Conservation (phyloP, 495 filamentous ascomycete species). For the Penicillium herquei region DNA sequence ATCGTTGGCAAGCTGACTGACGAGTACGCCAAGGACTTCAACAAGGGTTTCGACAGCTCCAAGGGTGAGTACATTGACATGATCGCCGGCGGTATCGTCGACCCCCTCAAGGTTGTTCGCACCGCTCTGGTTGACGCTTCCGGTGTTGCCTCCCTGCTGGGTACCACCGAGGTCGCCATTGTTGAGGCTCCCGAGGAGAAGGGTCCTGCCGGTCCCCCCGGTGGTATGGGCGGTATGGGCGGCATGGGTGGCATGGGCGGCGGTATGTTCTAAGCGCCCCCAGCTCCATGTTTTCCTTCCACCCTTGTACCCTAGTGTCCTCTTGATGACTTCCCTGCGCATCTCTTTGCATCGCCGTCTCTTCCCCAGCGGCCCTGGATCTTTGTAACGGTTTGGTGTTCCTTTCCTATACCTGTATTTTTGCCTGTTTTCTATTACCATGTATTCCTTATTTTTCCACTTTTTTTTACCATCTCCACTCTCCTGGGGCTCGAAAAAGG, state of each 20-base stretch:
- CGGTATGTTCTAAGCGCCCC: slow-evolving; percentile 46
- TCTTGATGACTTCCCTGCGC: slow-evolving; percentile 28
- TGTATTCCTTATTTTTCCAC: slow-evolving; percentile 3
- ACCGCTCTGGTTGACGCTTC: slow-evolving; percentile 91
- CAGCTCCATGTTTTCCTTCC: background rate
- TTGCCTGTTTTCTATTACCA: slow-evolving; percentile 4
- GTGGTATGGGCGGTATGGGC: slow-evolving; percentile 66
- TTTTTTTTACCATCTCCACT: slow-evolving; percentile 22
- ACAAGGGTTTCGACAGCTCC: slow-evolving; percentile 94
- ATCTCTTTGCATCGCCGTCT: slow-evolving; percentile 46
- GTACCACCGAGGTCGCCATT: slow-evolving; percentile 96
- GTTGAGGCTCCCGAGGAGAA: slow-evolving; percentile 96
- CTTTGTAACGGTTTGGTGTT: slow-evolving; percentile 33
- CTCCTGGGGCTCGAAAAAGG: slow-evolving; percentile 24
- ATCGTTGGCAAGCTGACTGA: slow-evolving; percentile 98
- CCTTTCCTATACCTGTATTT: slow-evolving; percentile 33
- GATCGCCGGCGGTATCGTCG: slow-evolving; percentile 94
- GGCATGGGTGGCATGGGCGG: slow-evolving; percentile 66
- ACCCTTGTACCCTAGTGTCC: slow-evolving; percentile 9
- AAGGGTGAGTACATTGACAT: slow-evolving; percentile 99
- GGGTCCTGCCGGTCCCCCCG: slow-evolving; percentile 60
- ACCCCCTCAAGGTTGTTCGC: slow-evolving; percentile 98
- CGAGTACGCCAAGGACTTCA: slow-evolving; percentile 89
- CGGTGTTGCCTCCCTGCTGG: slow-evolving; percentile 94
- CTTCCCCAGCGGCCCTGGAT: slow-evolving; percentile 26